Base-by-base conservation (phyloP, 2,329 filamentous ascomycete species). In the Paraphaeosphaeria minitans region DNA sequence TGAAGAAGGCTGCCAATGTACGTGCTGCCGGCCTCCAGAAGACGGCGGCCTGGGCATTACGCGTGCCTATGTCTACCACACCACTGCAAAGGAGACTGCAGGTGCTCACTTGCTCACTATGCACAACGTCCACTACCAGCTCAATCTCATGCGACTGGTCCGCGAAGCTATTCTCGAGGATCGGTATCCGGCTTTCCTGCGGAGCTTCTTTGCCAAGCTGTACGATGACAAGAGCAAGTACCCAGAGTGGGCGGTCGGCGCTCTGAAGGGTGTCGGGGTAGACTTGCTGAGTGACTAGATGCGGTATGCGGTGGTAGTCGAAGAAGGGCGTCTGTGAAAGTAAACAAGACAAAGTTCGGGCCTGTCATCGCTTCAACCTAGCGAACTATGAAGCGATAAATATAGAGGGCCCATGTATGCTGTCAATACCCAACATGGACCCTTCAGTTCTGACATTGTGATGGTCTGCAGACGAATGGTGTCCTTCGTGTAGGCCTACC, bases 41-140 rank as follows among this genome's bases (percentile, higher is more conserved):
- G 83, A 90, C 31, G 91, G 89, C 29, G 89, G 90, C 0, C 80
- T 97, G 63, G 92, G 90, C 16, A 86, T 98, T 65, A 96, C 93
- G 3, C 84, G 91, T 63, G 93, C 95, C 3, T 97, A 93, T 77
- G 87, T 98, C 49, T 89, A 97, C 74, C 95, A 99, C 79, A 87
- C 97, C 64, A 89, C 91, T 0, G 89, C 90, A 29, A 99, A 99
- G 79, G 95, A 99, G 81, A 99, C 95, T 0, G 93, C 92, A 1
- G 92, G 94, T 8, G 95, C 96, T 16, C 87, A 90, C 79, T 71
- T 90, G 74, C 80, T 99, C 55, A 97, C 92, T 0, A 92, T 98
- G 72, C 95, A 99, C 77, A 99, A 99, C 73, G 92, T 99, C 27
- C 92, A 93, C 80, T 97, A 97, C 72, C 87, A 97, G 74, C 82